These are phyloP conservation scores for Penicillium argentinense DNA, from an alignment of 495 filamentous ascomycete genomes.

Conservation along the genomic window DNA sequence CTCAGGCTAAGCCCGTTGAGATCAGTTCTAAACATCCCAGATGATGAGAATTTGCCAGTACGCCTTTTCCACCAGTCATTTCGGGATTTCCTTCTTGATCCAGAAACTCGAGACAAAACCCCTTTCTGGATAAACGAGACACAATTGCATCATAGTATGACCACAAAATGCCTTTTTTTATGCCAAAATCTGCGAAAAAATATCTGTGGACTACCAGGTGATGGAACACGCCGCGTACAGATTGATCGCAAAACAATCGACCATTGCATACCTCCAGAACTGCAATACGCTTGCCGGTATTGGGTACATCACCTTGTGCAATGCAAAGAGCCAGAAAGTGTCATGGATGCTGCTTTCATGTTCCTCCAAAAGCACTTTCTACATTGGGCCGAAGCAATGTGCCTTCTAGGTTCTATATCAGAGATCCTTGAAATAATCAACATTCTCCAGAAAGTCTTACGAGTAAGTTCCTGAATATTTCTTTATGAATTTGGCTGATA, in stretches of 20 bases:
- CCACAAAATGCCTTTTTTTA: neutral
- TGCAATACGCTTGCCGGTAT: neutral
- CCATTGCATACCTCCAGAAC: neutral
- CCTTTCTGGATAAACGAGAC: neutral
- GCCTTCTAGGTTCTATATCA: neutral
- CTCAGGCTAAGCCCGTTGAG: neutral
- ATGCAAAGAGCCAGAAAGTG: neutral
- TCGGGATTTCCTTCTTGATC: neutral
- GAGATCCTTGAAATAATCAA: neutral
- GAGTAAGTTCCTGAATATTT: neutral
- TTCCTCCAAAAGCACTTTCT: neutral
- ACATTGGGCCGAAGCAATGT: neutral
- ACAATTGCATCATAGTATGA: neutral
- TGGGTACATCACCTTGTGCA: neutral
- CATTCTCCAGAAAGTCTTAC: neutral
- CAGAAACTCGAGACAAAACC: neutral
- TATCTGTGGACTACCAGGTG: neutral
- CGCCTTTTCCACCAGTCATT: neutral
- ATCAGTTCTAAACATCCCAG: neutral
- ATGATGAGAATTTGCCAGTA: neutral
- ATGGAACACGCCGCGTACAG: neutral
- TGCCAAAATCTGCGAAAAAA: neutral
- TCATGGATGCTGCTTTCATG: neutral
- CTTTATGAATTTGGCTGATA: neutral
- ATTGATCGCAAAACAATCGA: neutral